Conservation (phyloP, 768 basidiomycete genomes). For the Lanmaoa rubissima region DNA sequence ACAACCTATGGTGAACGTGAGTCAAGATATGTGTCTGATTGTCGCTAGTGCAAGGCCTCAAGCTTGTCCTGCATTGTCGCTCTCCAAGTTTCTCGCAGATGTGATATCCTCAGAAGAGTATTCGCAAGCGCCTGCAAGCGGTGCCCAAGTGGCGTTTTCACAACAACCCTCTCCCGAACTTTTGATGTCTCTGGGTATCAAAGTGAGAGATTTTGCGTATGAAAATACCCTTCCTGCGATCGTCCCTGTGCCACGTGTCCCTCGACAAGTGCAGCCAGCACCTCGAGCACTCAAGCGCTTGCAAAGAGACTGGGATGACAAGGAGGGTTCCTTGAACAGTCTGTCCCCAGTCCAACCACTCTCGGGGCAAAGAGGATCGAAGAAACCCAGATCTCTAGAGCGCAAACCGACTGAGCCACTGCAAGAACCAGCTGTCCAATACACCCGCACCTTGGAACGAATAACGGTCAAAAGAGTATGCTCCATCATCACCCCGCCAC, state of each 20-base stretch:
- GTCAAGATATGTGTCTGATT: constrained; percentile 35
- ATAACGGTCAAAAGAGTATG: constrained; percentile 13
- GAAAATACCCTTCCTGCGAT: constrained; percentile 66
- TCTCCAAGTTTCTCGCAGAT: constrained; percentile 19
- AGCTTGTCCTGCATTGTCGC: constrained; percentile 29
- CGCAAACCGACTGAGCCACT: constrained; percentile 37
- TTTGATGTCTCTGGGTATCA: constrained; percentile 37
- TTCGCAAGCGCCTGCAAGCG: constrained; percentile 18
- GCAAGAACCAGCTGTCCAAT: constrained; percentile 19
- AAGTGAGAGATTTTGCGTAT: constrained; percentile 63
- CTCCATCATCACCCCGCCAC: constrained; percentile 11
- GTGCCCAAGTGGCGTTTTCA: constrained; percentile 4
- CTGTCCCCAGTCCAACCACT: constrained; percentile 5
- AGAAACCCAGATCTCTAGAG: constrained; percentile 29
- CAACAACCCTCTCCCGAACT: constrained; percentile 38
- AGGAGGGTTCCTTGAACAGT: constrained; percentile 17
- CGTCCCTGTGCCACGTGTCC: constrained; percentile 44
- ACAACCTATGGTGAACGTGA: constrained; percentile 33
- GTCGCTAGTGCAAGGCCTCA: constrained; percentile 30
- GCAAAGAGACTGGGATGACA: constrained; percentile 33
- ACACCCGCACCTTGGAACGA: constrained; percentile 21
- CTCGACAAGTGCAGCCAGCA: constrained; percentile 49
- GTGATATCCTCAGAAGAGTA: constrained; percentile 6
- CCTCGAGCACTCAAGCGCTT: constrained; percentile 38
- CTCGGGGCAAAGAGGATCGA: constrained; percentile 7